Base-by-base conservation (phyloP, 305 asterid genomes). In the Solanum hybrid region DNA sequence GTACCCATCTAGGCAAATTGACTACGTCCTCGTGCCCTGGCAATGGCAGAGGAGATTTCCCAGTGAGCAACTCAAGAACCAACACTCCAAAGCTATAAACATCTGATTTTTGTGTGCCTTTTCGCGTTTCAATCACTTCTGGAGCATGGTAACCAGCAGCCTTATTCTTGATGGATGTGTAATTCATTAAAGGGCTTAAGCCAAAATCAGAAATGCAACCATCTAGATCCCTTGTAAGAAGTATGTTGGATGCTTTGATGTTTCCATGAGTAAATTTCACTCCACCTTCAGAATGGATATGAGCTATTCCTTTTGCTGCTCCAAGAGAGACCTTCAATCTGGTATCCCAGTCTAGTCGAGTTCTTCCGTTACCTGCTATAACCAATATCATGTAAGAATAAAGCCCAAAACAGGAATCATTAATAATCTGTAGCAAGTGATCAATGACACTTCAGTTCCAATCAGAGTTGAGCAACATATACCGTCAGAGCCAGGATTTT, bases 11-110 rank as follows among this genome's bases (percentile, higher is more conserved):
- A 14, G 99, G 99, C 14, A 97, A 93, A 89, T 96, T 99, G 13
- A 95, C 95, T 75, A 93, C 93, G 31, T 96, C 97, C 12, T 95
- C 96, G 46, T 92, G 92, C 61, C 96, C 95, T 42, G 74, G 36
- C 2, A 95, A 85, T 67, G 93, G 96, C 26, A 95, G 31, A 3
- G 99, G 99, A 6, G 97, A 95, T 90, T 97, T 97, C 4, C 98
- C 98, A 0, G 99, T 97, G 11, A 97, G 96, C 91, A 97, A 92
- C 86, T 96, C 99, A 3, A 96, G 96, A 2, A 96, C 93, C 51
- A 97, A 93, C 24, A 97, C 98, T 0, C 99, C 99, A n/a, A 95
- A 96, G 95, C 99, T 95, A 89, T 97, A 97, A 26, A 97, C 96
- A 36, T 97, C 99, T 0, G 99, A 95, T 76, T 97, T 96, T 36